Base-by-base conservation (phyloP, 176 grass and related monocot genomes). In the Ananas comosus region DNA sequence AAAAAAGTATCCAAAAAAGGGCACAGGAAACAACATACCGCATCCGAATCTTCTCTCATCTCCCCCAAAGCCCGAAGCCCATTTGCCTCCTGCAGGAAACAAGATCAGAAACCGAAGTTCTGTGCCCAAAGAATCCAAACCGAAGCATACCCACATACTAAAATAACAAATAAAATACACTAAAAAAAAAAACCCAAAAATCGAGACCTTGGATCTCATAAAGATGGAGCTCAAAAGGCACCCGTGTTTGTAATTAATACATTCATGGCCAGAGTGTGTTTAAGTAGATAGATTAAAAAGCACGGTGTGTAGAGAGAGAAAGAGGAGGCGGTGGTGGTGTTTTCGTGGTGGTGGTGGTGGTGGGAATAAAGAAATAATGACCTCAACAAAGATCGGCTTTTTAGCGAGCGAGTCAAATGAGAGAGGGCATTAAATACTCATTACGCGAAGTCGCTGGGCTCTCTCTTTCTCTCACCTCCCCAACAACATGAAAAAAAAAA, bases 391-490 rank as follows among this genome's bases (percentile, higher is more conserved):
- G n/a, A 18, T 61, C 21, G 16, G 56, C 56, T 18, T 16, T 22
- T 19, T 9, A 61, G 56, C 3, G 16, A 61, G 0, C 16, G 21
- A 61, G 56, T 61, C 56, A 61, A 61, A 61, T 61, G 56, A 61
- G 56, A 61, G 56, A 61, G n/a, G 16, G 56, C 56, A 61, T 61
- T 61, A 61, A 61, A 18, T 61, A 61, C 21, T 61, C 56, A 16
- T 16, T 61, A 18, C 17, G 21, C 16, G 17, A 19, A 61, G 56
- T 19, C 56, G 56, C 16, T 61, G 17, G 6, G 33, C 33, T 42
- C 33, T 42, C 33, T 42, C 33, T 42, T 42, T 42, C 33, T 42
- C 56, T 21, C 10, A 10, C 56, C 17, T 16, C 56, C 56, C 56
- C 56, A 61, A 61, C n/a, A 61, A 16, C 21, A 59, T 18, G 16